These are phyloP conservation scores for Aspergillus phoenicis DNA, from an alignment of 2,329 filamentous ascomycete genomes.

Conservation along the genomic window DNA sequence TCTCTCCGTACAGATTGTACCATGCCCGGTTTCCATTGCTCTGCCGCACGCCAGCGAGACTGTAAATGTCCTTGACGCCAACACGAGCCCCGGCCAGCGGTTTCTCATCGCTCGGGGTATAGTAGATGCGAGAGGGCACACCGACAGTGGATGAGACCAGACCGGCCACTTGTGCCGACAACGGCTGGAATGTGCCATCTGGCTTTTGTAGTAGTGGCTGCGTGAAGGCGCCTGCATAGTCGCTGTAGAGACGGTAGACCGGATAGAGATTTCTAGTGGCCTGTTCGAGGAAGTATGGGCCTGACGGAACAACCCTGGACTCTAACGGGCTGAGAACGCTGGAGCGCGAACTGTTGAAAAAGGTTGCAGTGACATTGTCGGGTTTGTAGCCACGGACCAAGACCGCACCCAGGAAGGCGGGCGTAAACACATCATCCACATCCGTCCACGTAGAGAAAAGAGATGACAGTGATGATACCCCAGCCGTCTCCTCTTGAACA, in stretches of 20 bases:
- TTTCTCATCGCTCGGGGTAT: slow-evolving; percentile 40
- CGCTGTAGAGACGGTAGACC: slow-evolving; percentile 2
- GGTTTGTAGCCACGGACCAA: neutral
- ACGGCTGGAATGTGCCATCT: slow-evolving; percentile 2
- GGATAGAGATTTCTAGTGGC: slow-evolving; percentile 1
- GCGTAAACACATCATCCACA: slow-evolving; percentile 1
- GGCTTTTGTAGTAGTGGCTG: slow-evolving; percentile 6
- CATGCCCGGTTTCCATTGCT: slow-evolving; percentile 62
- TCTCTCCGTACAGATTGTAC: slow-evolving; percentile 54
- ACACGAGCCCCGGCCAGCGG: slow-evolving; percentile 63
- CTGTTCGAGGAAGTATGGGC: slow-evolving; percentile 8
- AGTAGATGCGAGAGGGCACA: slow-evolving; percentile 65
- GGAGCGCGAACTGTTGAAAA: neutral
- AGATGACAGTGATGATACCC: neutral
- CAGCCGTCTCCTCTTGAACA: neutral
- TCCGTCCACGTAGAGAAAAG: neutral
- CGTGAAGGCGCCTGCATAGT: slow-evolving; percentile 3
- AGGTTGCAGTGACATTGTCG: neutral
- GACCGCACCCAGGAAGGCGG: neutral
- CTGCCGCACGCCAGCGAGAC: slow-evolving; percentile 60
- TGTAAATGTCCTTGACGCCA: slow-evolving; percentile 65
- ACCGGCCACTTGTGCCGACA: slow-evolving; percentile 3
- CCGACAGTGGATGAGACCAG: slow-evolving; percentile 44
- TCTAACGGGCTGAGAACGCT: neutral
- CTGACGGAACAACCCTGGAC: neutral